Conservation (phyloP, 2,329 filamentous ascomycete species). For the Tolypocladium endophyticum region DNA sequence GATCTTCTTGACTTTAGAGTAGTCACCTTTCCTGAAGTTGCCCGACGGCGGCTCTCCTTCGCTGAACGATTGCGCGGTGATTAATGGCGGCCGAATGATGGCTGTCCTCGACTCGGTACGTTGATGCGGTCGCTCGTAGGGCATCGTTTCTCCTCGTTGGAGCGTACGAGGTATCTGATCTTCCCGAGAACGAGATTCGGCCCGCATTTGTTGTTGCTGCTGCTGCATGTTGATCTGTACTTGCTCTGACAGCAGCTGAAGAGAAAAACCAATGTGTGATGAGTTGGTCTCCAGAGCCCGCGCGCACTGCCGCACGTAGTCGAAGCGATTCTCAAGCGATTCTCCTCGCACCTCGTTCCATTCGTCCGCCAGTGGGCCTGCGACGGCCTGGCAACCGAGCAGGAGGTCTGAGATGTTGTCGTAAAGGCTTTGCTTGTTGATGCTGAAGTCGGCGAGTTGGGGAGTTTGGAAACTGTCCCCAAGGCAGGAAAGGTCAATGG, state of each 20-base stretch:
- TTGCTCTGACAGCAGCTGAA: constrained; percentile 79
- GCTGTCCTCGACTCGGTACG: constrained; percentile 43
- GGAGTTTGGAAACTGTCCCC: constrained; percentile 73
- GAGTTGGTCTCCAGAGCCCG: constrained; percentile 78
- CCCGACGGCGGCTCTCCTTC: constrained; percentile 45
- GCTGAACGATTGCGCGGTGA: constrained; percentile 51
- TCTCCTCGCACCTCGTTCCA: constrained; percentile 91
- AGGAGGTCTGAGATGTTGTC: constrained; percentile 87
- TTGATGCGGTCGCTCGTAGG: constrained; percentile 43
- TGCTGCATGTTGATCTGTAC: constrained; percentile 49
- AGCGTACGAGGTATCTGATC: constrained; percentile 39
- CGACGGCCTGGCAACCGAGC: constrained; percentile 80
- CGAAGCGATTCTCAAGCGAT: constrained; percentile 76
- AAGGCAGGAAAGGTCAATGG: constrained; percentile 75
- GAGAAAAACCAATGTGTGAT: constrained; percentile 76
- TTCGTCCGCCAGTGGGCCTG: constrained; percentile 83
- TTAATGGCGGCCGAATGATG: constrained; percentile 33
- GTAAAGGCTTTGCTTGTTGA: constrained; percentile 88
- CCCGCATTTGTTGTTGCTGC: constrained; percentile 30
- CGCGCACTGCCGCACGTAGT: constrained; percentile 66
- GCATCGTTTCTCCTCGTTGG: constrained; percentile 47
- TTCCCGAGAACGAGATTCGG: constrained; percentile 31
- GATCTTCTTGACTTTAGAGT: constrained; percentile 55
- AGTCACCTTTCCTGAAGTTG: constrained; percentile 47
- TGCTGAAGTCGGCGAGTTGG: constrained; percentile 75